Conservation (phyloP, 805 yeast species). For the Candida tibetensis region DNA sequence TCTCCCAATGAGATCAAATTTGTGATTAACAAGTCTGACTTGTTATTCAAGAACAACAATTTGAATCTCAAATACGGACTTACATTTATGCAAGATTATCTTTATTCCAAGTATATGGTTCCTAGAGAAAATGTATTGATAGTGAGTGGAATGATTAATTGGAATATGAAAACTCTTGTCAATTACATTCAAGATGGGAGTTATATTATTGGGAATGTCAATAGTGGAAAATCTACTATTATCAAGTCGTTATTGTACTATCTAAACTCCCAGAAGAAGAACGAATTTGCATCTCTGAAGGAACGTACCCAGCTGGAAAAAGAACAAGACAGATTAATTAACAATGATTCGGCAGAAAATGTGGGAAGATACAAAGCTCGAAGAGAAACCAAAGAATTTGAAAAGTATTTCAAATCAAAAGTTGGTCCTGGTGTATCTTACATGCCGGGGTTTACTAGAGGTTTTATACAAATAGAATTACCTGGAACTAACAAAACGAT, state of each 20-base stretch:
- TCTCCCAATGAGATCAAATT: slow-evolving; percentile 36
- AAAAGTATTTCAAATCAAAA: slow-evolving; percentile 20
- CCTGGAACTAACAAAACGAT: slow-evolving; percentile 28
- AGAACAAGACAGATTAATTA: slow-evolving; percentile 15
- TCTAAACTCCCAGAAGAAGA: slow-evolving; percentile 9
- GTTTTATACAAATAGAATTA: slow-evolving; percentile 32
- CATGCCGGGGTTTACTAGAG: slow-evolving; percentile 73
- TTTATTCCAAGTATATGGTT: slow-evolving; percentile 29
- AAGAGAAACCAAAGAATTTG: slow-evolving; percentile 8
- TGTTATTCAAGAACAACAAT: slow-evolving; percentile 35
- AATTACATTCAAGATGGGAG: slow-evolving; percentile 36
- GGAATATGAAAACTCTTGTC: slow-evolving; percentile 48
- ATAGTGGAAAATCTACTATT: slow-evolving; percentile 67
- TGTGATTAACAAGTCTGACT: slow-evolving; percentile 43
- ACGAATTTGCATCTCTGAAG: slow-evolving; percentile 8
- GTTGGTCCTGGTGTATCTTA: slow-evolving; percentile 48
- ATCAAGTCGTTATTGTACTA: slow-evolving; percentile 44
- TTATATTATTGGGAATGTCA: slow-evolving; percentile 63
- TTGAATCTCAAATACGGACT: slow-evolving; percentile 23
- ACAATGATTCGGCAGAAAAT: slow-evolving; percentile 7
- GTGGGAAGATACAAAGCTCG: slow-evolving; percentile 5
- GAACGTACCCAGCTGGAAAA: slow-evolving; percentile 14
- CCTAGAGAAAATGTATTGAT: slow-evolving; percentile 42
- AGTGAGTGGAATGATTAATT: slow-evolving; percentile 49
- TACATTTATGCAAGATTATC: slow-evolving; percentile 33